Percentiles rank a stretch among this genome's conserved stretches.
Conservation (phyloP, 768 basidiomycete species). For the Phlebiopsis gigantea region DNA sequence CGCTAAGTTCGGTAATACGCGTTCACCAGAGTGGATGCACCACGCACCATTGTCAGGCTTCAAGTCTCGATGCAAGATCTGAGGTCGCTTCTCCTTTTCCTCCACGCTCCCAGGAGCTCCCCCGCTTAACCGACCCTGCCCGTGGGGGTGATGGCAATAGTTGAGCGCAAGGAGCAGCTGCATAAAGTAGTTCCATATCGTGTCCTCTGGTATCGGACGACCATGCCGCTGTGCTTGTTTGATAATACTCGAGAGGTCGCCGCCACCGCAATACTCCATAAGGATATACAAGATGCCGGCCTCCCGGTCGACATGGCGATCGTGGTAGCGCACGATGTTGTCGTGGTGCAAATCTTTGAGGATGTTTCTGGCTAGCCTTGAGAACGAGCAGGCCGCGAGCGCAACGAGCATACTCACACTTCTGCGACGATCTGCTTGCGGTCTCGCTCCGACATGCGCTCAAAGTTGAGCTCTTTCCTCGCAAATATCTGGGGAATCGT, state of each 20-base stretch:
- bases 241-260: constrained; percentile 87
- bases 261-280: constrained; percentile 99
- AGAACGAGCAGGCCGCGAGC: background rate
- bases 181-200: constrained; percentile 93
- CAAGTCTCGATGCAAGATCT: constrained; percentile 90
- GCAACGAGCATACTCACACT: constrained; percentile 65
- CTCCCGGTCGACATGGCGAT: constrained; percentile 87
- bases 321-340: constrained; percentile 94
- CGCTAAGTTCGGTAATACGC: too few relatives aligned
- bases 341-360: constrained; percentile 93
- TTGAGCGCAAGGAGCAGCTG: constrained; percentile 87
- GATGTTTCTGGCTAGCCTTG: constrained; percentile 64
- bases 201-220: constrained; percentile 82
- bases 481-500: constrained; percentile 61
- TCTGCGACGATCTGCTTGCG: constrained; percentile 96
- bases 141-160: constrained; percentile 82
- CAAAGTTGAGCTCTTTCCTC: constrained; percentile 95
- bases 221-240: constrained; percentile 66
- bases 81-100: constrained; percentile 54
- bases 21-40: too few relatives aligned
- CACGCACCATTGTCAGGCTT: constrained; percentile 93
- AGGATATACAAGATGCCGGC: constrained; percentile 91
- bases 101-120: constrained; percentile 20
- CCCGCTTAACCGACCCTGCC: constrained; percentile 38
- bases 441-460: constrained; percentile 93